phyloP scores from a whole-genome alignment of 257 asterid genomes.

The Solanum chiquidenum region DNA sequence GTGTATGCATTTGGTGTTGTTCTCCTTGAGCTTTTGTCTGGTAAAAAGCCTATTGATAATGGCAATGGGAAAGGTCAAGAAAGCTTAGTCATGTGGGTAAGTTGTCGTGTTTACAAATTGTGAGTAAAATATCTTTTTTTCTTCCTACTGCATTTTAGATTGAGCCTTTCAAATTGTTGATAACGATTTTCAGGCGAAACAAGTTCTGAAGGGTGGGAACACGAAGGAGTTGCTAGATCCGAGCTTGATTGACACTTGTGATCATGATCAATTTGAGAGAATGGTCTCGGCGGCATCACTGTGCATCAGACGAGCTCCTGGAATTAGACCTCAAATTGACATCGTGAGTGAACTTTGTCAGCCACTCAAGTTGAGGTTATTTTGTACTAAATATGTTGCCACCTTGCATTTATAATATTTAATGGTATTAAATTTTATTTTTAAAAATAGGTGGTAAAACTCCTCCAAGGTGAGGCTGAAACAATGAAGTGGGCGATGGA shows the following conservation, averaged over 20 bases:
- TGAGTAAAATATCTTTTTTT: not conserved
- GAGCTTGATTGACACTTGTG: constrained; percentile 30
- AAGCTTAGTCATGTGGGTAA: constrained; percentile 90
- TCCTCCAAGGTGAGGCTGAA: constrained; percentile 61
- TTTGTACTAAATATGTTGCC: not conserved
- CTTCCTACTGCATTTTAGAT: not conserved
- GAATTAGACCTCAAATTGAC: constrained; percentile 58
- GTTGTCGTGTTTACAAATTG: constrained; percentile 7
- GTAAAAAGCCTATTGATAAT: constrained; percentile 72
- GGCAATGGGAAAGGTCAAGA: constrained; percentile 53
- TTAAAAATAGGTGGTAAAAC: constrained; percentile 50
- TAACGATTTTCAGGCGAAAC: constrained; percentile 49
- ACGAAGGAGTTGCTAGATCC: constrained; percentile 51
- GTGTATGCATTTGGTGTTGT: constrained; percentile 93
- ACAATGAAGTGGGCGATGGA: constrained; percentile 43
- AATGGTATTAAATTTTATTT: not conserved
- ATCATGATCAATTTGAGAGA: constrained; percentile 49
- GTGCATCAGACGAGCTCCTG: constrained; percentile 61
- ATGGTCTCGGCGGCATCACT: constrained; percentile 70
- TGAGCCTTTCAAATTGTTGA: not conserved
- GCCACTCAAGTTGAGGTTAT: not conserved
- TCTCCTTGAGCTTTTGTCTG: constrained; percentile 83
- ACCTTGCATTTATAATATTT: not conserved
- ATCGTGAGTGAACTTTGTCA: constrained; percentile 27
- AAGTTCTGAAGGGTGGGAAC: constrained; percentile 44